Evolutionary conservation across 345 rosid genomes (phyloP).

Genomic region (Eucalyptus decipiens): DNA sequence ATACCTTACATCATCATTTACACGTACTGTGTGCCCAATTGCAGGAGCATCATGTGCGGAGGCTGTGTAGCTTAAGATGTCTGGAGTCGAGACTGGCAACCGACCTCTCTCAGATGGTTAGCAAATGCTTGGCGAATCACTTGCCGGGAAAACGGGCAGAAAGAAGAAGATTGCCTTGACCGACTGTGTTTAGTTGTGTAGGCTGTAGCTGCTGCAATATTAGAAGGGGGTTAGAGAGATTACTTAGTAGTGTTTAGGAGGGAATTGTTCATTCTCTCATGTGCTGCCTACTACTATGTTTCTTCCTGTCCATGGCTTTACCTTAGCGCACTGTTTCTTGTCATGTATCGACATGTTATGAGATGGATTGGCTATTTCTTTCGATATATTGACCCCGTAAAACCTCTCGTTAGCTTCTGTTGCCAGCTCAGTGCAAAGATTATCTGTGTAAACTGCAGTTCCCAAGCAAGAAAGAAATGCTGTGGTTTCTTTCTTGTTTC

Average conservation of each 20-base stretch:
- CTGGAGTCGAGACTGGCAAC: not conserved
- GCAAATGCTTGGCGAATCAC: not conserved
- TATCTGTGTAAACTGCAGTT: not conserved
- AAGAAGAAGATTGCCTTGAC: not conserved
- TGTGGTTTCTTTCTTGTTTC: not conserved
- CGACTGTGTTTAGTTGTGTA: not conserved
- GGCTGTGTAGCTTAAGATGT: constrained; percentile 43
- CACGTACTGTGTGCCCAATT: not conserved
- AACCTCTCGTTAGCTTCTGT: not conserved
- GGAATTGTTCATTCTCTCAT: constrained; percentile 30
- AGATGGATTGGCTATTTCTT: not conserved
- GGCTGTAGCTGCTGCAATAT: not conserved
- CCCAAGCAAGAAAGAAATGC: not conserved
- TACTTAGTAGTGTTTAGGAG: not conserved
- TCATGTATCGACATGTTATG: not conserved
- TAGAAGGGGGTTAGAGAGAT: not conserved
- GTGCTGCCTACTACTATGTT: not conserved
- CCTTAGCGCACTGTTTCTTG: not conserved
- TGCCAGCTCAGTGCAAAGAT: not conserved
- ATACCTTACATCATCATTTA: not conserved
- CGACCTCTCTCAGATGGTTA: not conserved
- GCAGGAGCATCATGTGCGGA: constrained; percentile 73
- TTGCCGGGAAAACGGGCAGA: not conserved
- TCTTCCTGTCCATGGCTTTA: not conserved
- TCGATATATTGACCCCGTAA: not conserved